Percentiles rank a stretch among this genome's conserved stretches.
These are phyloP conservation scores for Phytopythium boreale DNA, from an alignment of 352 stramenopile genomes.

Conservation along the genomic window DNA sequence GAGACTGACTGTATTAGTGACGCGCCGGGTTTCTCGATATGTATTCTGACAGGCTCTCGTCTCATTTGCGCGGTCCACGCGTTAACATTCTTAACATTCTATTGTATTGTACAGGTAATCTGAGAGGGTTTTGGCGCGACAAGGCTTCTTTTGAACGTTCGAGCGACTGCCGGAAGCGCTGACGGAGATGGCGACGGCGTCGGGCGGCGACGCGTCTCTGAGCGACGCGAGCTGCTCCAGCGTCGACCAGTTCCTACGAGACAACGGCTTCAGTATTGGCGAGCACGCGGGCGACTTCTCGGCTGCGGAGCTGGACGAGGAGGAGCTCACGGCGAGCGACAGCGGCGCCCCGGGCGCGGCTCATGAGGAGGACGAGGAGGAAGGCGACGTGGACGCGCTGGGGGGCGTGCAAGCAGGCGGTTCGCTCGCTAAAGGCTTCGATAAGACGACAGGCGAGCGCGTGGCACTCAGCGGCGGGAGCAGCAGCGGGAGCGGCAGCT, in stretches of 20 bases:
- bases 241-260: conserved; percentile 75
- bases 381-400: not conserved
- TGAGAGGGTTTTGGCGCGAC: too few species aligned
- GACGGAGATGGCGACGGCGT: conserved; percentile 17
- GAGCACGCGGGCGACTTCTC: conserved; percentile 16
- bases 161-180: not conserved
- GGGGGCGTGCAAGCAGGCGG: not conserved
- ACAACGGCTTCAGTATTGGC: conserved; percentile 70
- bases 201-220: too few species aligned
- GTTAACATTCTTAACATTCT: too few species aligned
- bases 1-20: not conserved
- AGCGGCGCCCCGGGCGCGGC: conserved; percentile 18
- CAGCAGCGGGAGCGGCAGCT: not conserved
- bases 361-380: not conserved
- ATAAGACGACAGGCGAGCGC: not conserved
- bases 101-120: too few species aligned
- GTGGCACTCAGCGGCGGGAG: not conserved
- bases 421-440: not conserved
- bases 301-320: conserved; percentile 30
- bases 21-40: not conserved
- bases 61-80: too few species aligned
- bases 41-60: not conserved
- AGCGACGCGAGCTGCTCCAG: conserved; percentile 60
- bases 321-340: conserved; percentile 29
- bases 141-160: conserved; percentile 1